These are phyloP conservation scores for Geotrichum ghanense DNA, from an alignment of 805 yeast genomes.

Conservation along the genomic window DNA sequence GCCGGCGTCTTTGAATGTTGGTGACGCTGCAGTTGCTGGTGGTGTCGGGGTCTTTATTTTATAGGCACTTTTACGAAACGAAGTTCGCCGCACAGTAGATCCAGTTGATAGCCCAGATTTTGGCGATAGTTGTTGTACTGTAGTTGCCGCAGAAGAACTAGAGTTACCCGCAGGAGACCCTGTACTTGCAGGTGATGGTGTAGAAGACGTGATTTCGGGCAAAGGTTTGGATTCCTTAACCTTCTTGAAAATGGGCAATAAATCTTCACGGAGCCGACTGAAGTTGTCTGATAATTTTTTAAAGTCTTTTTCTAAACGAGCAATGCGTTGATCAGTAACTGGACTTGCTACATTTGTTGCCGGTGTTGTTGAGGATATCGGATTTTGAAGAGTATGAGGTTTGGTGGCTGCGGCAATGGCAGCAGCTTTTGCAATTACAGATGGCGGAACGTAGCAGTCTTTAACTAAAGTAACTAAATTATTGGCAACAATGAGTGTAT, in stretches of 20 bases:
- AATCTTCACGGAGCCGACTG: constrained; percentile 47
- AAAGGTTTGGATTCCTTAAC: constrained; percentile 54
- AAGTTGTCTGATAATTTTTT: constrained; percentile 42
- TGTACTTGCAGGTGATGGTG: not conserved
- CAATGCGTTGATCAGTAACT: constrained; percentile 25
- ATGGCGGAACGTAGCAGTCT: constrained; percentile 24
- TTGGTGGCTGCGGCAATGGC: not conserved
- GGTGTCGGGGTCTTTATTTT: not conserved
- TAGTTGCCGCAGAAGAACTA: not conserved
- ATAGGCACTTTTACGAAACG: not conserved
- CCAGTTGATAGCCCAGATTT: not conserved
- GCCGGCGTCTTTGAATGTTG: not conserved
- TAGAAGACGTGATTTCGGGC: constrained; percentile 25
- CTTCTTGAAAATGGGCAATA: constrained; percentile 50
- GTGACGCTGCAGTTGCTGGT: not conserved
- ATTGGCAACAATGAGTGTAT: constrained; percentile 34
- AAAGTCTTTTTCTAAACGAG: constrained; percentile 24
- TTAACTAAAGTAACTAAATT: constrained; percentile 10
- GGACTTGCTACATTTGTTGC: no score
- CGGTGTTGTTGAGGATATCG: no score
- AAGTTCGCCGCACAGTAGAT: not conserved
- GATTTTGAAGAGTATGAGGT: not conserved
- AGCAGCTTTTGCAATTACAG: constrained; percentile 12
- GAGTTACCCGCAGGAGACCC: not conserved
- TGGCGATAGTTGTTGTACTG: not conserved